Evolutionary conservation across 371 early-diverging fungal species (phyloP).

Genomic region (Amoeboaphelidium protococcarum): DNA sequence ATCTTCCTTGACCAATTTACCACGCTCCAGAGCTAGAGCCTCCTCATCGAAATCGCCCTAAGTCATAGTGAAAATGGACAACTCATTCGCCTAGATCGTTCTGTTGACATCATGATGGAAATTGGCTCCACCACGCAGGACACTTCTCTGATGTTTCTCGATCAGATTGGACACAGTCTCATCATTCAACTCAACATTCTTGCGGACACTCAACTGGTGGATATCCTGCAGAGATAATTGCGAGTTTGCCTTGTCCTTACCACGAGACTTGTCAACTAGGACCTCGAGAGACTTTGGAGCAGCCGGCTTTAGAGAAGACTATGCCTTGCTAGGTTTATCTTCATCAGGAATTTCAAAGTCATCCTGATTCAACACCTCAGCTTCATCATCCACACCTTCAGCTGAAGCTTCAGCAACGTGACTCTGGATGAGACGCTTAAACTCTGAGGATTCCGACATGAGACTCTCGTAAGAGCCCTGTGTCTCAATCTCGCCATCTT

Average conservation of each 20-base stretch:
- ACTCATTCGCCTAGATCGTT: slow-evolving; percentile 32
- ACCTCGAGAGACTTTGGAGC: too few species aligned
- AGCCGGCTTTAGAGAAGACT: too few species aligned
- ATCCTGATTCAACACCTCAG: slow-evolving; percentile 2
- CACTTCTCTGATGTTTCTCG: slow-evolving; percentile 26
- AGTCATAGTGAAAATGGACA: slow-evolving; percentile 31
- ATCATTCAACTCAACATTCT: slow-evolving; percentile 20
- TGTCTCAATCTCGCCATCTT: slow-evolving; percentile 30
- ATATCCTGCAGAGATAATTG: slow-evolving; percentile 3
- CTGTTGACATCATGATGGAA: slow-evolving; percentile 17
- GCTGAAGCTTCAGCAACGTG: slow-evolving; percentile 8
- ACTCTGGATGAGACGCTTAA: slow-evolving; percentile 1
- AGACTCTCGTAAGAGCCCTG: slow-evolving; percentile 37
- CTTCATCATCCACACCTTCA: slow-evolving; percentile 8
- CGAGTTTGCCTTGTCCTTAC: too few species aligned
- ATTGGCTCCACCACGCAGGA: slow-evolving; percentile 14
- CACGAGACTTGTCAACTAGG: too few species aligned
- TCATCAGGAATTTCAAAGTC: slow-evolving; percentile 3
- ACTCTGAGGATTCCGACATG: slow-evolving; percentile 1
- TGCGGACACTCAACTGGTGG: background rate
- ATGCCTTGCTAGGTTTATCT: too few species aligned
- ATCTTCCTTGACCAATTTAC: slow-evolving; percentile 10
- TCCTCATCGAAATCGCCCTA: slow-evolving; percentile 7
- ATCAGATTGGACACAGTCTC: slow-evolving; percentile 32
- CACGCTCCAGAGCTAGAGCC: slow-evolving; percentile 3